Conservation (phyloP, 495 filamentous ascomycete species). For the Evernia prunastri region DNA sequence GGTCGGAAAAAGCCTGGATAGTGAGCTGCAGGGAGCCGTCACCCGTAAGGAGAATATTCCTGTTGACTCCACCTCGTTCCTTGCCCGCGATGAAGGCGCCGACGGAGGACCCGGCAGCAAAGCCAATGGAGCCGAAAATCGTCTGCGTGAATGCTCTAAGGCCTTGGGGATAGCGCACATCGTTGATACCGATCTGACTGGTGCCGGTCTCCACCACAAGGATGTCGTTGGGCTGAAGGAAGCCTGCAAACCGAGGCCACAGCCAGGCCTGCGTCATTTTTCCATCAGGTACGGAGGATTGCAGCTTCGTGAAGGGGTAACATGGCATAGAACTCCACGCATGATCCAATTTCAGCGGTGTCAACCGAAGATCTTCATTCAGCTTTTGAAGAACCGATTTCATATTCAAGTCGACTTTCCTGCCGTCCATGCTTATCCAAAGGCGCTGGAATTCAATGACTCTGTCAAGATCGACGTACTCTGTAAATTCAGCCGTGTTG, state of each 20-base stretch:
- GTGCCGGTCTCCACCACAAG: conserved; percentile 1
- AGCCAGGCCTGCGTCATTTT: conserved; percentile 1
- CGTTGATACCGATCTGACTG: conserved; percentile 5
- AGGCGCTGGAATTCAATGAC: background rate
- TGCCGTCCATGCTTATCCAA: background rate
- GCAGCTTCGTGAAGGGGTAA: background rate
- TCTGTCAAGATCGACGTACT: background rate
- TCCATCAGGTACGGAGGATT: background rate
- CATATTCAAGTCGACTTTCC: background rate
- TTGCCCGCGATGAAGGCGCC: background rate
- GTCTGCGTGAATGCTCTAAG: background rate
- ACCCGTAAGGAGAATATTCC: background rate
- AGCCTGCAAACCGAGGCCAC: conserved; percentile 2
- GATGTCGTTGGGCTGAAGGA: background rate
- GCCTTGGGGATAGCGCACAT: background rate
- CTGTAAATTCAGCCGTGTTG: background rate
- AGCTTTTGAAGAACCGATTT: background rate
- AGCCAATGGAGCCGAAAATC: background rate
- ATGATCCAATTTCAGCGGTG: background rate
- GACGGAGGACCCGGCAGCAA: background rate
- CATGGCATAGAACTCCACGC: background rate
- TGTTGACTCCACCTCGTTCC: conserved; percentile 1
- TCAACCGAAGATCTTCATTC: background rate
- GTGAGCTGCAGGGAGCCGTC: background rate
- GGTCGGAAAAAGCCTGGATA: background rate